Evolutionary conservation across 2,329 filamentous ascomycete species (phyloP).

Genomic region (Fusarium proliferatum): DNA sequence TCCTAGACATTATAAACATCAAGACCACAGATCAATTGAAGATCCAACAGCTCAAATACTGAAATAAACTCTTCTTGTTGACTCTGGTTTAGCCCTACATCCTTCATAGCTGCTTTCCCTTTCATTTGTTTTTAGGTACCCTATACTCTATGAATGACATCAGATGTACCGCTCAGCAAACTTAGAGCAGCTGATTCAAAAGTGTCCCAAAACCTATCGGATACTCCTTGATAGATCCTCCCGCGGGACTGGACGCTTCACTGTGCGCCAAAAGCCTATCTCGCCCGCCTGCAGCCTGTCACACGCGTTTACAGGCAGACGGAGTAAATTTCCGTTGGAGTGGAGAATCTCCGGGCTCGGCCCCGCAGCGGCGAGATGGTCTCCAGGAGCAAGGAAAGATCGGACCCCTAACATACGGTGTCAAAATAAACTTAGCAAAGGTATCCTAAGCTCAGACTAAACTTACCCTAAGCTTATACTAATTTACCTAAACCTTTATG

Average conservation of each 20-base stretch:
- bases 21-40: not conserved
- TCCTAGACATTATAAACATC: not conserved
- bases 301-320: rapidly evolving
- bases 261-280: rapidly evolving
- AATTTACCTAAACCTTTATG: not conserved
- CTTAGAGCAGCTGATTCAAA: not conserved
- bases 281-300: too few species aligned
- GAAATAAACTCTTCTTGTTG: not conserved
- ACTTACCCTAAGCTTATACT: not conserved
- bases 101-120: not conserved
- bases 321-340: not conserved
- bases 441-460: not conserved
- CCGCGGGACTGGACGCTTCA: rapidly evolving
- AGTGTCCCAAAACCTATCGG: not conserved
- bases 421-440: rapidly evolving
- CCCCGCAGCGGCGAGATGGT: not conserved
- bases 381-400: not conserved
- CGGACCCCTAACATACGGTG: rapidly evolving
- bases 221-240: not conserved
- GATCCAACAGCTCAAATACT: rapidly evolving
- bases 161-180: rapidly evolving
- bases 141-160: not conserved
- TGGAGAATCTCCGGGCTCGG: not conserved
- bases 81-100: not conserved
- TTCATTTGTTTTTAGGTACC: not conserved